phyloP scores from a whole-genome alignment of 805 yeast genomes.

The Scheffersomyces spartinae region DNA sequence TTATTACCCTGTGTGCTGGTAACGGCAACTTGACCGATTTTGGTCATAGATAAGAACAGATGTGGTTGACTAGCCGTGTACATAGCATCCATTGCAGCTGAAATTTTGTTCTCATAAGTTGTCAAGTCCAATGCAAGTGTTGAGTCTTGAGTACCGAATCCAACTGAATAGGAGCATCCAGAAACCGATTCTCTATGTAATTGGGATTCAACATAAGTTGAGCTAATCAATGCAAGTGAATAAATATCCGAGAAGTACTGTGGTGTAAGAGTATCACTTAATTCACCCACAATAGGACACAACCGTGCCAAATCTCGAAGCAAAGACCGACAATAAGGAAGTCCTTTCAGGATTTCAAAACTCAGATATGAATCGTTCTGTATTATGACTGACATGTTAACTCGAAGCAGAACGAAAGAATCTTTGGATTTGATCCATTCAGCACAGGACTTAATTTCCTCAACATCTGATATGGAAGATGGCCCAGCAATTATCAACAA shows the following conservation, averaged over 20 bases:
- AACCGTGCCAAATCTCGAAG: constrained; percentile 27
- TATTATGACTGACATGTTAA: constrained; percentile 1
- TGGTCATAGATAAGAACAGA: constrained; percentile 36
- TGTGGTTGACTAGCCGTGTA: constrained; percentile 32
- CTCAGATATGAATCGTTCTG: constrained; percentile 9
- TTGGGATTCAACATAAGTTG: constrained; percentile 36
- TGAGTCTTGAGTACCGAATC: constrained; percentile 21
- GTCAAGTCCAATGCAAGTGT: background rate
- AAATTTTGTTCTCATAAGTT: constrained; percentile 18
- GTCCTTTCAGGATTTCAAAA: constrained; percentile 24
- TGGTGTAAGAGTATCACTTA: constrained; percentile 38
- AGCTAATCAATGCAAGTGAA: constrained; percentile 31
- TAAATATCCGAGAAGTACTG: constrained; percentile 38
- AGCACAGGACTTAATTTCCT: constrained; percentile 28
- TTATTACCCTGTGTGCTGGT: constrained; percentile 38
- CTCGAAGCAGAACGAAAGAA: constrained; percentile 4
- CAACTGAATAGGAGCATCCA: constrained; percentile 39
- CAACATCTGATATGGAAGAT: constrained; percentile 12
- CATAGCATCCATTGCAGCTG: constrained; percentile 34
- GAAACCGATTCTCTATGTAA: constrained; percentile 40
- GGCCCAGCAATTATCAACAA: constrained; percentile 33
- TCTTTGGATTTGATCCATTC: constrained; percentile 19
- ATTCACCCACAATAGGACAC: constrained; percentile 34
- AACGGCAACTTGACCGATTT: constrained; percentile 36
- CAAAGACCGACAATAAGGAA: constrained; percentile 28